phyloP scores from a whole-genome alignment of 352 stramenopile genomes.

The Salisapilia sapeloensis region DNA sequence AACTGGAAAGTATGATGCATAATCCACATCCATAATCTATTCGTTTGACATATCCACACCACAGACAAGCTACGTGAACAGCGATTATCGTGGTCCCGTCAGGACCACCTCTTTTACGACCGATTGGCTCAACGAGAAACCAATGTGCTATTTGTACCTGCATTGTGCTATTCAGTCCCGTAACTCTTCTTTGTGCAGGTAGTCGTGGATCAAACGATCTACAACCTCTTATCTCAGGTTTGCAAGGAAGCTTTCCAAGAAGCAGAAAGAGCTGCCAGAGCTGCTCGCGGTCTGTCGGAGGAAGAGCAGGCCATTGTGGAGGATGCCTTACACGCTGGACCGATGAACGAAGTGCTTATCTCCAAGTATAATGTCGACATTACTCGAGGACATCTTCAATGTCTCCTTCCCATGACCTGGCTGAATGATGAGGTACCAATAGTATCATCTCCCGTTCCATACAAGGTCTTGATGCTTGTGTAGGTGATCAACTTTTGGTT shows the following conservation, averaged over 20 bases:
- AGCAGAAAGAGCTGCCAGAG: slow-evolving; percentile 20
- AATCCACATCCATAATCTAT: not conserved
- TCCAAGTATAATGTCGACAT: slow-evolving; percentile 75
- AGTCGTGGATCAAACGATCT: slow-evolving; percentile 37
- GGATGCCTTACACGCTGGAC: slow-evolving; percentile 30
- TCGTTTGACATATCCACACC: not conserved
- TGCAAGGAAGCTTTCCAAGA: slow-evolving; percentile 33
- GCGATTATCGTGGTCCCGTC: slow-evolving; percentile 12
- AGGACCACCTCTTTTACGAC: slow-evolving; percentile 24
- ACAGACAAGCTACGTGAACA: slow-evolving; percentile 21
- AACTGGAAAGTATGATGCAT: slow-evolving; percentile 15
- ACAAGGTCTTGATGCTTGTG: not conserved
- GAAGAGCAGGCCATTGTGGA: slow-evolving; percentile 50
- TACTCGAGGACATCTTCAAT: slow-evolving; percentile 52
- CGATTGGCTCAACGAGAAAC: slow-evolving; percentile 18
- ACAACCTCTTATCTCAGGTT: slow-evolving; percentile 37
- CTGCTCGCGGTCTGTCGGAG: slow-evolving; percentile 30
- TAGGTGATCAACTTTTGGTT: slow-evolving; percentile 82
- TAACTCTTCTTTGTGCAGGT: slow-evolving; percentile 8
- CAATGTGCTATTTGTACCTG: slow-evolving; percentile 4
- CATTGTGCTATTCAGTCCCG: not conserved
- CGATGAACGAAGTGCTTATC: slow-evolving; percentile 40
- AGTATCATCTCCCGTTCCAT: not conserved
- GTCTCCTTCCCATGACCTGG: slow-evolving; percentile 43
- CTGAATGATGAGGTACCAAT: slow-evolving; percentile 59